Base-by-base conservation (phyloP, 2,329 filamentous ascomycete genomes). In the Periconia digitata region DNA sequence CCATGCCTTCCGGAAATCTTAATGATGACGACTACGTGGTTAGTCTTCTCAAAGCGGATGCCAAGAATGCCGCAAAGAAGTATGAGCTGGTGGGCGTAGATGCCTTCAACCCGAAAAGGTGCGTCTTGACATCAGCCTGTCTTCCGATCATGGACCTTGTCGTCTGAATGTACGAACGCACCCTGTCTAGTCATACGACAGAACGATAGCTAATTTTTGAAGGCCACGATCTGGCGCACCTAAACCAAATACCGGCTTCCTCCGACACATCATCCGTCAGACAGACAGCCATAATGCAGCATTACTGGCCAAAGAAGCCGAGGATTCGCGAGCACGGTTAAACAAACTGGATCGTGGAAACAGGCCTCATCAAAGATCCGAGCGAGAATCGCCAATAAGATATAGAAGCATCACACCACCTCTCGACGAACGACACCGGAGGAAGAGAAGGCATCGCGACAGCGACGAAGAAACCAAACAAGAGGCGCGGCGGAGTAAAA, bases 201-300 rank as follows among this genome's bases (percentile, higher is more conserved):
- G 16, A 29, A 38, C 47, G 53, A 16, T 55, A 12, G 17, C 40
- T 55, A 16, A 54, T 39, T 45, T 20, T 17, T 15, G 18, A 13
- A 71, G 90, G 83, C 63, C 82, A 85, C 48, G 81, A 39, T 81
- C 82, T 58, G 83, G 85, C 44, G 82, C 80, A 54, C 90, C 89
- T 1, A 96, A 92, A 67, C 92, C 92, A 3, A 97, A 99, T 63
- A 96, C 89, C 0, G 83, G 88, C 27, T 97, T 97, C 67, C 75
- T 99, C 36, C 85, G 85, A 49, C 87, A 94, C 62, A 89, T 97
- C 47, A 90, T 99, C 53, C 87, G 86, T 54, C 88, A 94, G 58
- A 95, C 90, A 8, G 88, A 95, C 60, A 87, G 74, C 45, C 92
- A 99, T 73, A 99, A 99, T 79, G 85, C 88, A 20, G 88, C 90